A percentile compares a stretch with the other conserved stretches of the same genome.
Evolutionary conservation across 768 basidiomycete genomes (phyloP).

Genomic region (Suillus luteus): DNA sequence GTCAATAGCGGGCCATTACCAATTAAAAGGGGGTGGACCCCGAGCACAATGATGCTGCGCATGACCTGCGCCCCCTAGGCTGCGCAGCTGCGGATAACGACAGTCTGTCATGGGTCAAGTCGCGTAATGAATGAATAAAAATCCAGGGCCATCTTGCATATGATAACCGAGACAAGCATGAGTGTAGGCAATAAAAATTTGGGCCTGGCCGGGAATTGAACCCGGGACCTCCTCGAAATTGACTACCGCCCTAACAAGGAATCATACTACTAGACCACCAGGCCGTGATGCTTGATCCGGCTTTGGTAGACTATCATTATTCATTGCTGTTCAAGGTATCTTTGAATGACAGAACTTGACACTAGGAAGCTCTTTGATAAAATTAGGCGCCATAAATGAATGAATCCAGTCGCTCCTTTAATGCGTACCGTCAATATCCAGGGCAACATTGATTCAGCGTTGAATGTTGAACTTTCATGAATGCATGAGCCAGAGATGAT

Average conservation of each 20-base stretch:
- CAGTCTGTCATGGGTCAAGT: too few species aligned
- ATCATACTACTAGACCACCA: slow-evolving; percentile 69
- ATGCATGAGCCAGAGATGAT: neutral
- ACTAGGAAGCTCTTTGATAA: neutral
- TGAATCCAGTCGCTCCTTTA: neutral
- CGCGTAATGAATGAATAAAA: too few species aligned
- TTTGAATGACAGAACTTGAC: neutral
- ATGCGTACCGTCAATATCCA: neutral
- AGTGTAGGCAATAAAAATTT: slow-evolving; percentile 11
- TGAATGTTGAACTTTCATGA: neutral
- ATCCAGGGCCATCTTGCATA: too few species aligned
- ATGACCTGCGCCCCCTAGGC: neutral
- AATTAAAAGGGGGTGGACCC: neutral
- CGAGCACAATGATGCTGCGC: neutral
- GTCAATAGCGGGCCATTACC: neutral
- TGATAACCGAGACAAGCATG: too few species aligned
- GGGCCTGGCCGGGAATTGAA: slow-evolving; percentile 87
- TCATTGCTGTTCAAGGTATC: neutral
- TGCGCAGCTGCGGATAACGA: neutral
- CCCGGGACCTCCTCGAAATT: slow-evolving; percentile 75
- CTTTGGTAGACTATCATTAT: neutral
- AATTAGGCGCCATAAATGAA: neutral
- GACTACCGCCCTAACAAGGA: slow-evolving; percentile 53
- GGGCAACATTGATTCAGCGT: neutral
- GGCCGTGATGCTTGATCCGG: slow-evolving; percentile 32